Percentiles rank a stretch among this genome's conserved stretches.
phyloP scores from a whole-genome alignment of 805 yeast species.

The Alloascoidea africana region DNA sequence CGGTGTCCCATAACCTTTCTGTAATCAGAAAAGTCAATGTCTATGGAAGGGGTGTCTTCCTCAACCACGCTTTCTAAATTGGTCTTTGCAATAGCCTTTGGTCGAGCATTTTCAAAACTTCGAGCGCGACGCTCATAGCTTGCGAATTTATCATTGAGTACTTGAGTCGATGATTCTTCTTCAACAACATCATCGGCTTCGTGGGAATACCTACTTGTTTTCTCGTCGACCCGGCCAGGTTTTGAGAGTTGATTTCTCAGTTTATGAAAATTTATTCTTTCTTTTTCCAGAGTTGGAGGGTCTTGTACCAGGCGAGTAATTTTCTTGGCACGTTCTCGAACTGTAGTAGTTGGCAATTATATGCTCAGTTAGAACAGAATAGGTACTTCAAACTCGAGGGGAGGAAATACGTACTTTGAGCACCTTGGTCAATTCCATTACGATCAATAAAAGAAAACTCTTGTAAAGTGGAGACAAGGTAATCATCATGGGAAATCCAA shows the following conservation, averaged over 20 bases:
- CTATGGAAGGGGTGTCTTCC: not conserved
- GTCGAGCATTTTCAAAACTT: not conserved
- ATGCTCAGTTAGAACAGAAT: no score
- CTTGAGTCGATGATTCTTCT: not conserved
- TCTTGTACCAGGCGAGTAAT: conserved; percentile 63
- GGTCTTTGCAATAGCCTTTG: not conserved
- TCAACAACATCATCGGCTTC: not conserved
- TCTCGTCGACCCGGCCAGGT: conserved; percentile 19
- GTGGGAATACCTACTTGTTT: conserved; percentile 12
- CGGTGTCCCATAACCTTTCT: not conserved
- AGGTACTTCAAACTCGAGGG: no score
- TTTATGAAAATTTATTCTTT: conserved; percentile 25
- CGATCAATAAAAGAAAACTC: conserved; percentile 81
- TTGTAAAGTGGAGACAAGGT: conserved; percentile 75
- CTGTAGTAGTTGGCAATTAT: conserved; percentile 3
- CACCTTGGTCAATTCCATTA: conserved; percentile 72
- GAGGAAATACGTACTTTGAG: conserved; percentile 25
- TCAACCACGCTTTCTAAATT: conserved; percentile 1
- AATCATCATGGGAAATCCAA: conserved; percentile 85
- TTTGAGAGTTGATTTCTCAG: conserved; percentile 26
- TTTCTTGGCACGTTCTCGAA: conserved; percentile 82
- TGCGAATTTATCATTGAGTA: not conserved
- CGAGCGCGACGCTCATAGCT: not conserved
- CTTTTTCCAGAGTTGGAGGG: conserved; percentile 16
- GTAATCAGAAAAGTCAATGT: not conserved